These are phyloP conservation scores for Mortierella sp. DNA, from an alignment of 371 early-diverging fungal species.

Conservation along the genomic window DNA sequence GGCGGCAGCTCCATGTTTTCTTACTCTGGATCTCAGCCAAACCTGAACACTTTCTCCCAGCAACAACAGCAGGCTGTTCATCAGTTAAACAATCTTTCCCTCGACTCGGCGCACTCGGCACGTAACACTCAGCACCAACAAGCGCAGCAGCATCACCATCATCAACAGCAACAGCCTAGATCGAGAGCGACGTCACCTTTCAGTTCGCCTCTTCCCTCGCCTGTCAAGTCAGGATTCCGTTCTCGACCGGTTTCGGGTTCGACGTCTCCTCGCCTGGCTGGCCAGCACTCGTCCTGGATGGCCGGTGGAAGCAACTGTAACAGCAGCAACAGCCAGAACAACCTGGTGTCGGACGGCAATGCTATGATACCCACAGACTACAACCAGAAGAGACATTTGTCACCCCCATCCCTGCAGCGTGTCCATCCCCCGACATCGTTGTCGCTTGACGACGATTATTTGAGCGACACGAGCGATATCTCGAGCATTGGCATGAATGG, in stretches of 20 bases:
- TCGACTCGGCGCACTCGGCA: constrained; percentile 20
- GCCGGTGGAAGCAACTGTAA: constrained; percentile 12
- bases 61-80: constrained; percentile 56
- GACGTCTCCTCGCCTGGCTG: constrained; percentile 38
- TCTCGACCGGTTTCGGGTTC: constrained; percentile 55
- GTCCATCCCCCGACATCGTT: constrained; percentile 20
- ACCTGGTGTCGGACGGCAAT: constrained; percentile 21
- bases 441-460: constrained; percentile 58
- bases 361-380: constrained; percentile 45
- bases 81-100: constrained; percentile 38
- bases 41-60: constrained; percentile 34
- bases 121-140: constrained; percentile 26
- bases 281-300: constrained; percentile 23
- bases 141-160: constrained; percentile 20
- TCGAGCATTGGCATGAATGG: constrained; percentile 63
- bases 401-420: constrained; percentile 33
- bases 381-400: constrained; percentile 46
- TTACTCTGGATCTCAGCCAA: constrained; percentile 23
- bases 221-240: constrained; percentile 46
- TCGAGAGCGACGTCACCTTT: constrained; percentile 45
- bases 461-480: constrained; percentile 74
- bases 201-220: constrained; percentile 53
- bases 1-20: constrained; percentile 25
- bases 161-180: constrained; percentile 27
- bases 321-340: constrained; percentile 20